Percentiles rank a stretch among this genome's conserved stretches.
phyloP scores from a whole-genome alignment of 2,329 filamentous ascomycete genomes.

The Thelonectria discophora region DNA sequence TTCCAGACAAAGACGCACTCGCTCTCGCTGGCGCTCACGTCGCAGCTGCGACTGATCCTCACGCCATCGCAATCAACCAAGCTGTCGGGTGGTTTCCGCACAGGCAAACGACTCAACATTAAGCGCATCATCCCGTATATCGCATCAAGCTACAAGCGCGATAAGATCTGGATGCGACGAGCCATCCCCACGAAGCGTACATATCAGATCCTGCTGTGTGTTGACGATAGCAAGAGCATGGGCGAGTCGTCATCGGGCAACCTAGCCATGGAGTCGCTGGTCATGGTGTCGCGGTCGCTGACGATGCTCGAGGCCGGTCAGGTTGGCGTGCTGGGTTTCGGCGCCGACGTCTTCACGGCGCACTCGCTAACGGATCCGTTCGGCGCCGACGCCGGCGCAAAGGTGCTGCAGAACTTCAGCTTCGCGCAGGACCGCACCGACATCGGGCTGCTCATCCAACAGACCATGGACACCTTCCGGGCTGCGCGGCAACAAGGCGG shows the following conservation, averaged over 20 bases:
- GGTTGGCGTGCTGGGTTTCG: slow-evolving; percentile 91
- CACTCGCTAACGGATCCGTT: slow-evolving; percentile 88
- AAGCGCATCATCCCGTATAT: slow-evolving; percentile 99
- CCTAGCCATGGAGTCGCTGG: slow-evolving; percentile 92
- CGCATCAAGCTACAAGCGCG: slow-evolving; percentile 95
- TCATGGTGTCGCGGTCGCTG: slow-evolving; percentile 86
- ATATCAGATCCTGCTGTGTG: slow-evolving; percentile 97
- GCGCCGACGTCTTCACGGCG: slow-evolving; percentile 81
- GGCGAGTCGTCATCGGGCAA: slow-evolving; percentile 78
- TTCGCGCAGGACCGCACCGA: slow-evolving; percentile 90
- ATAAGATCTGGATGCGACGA: slow-evolving; percentile 99
- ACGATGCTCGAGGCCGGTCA: slow-evolving; percentile 95
- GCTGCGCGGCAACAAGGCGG: slow-evolving; percentile 72
- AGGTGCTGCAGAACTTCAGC: slow-evolving; percentile 83
- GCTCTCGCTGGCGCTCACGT: slow-evolving; percentile 88
- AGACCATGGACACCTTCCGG: slow-evolving; percentile 83
- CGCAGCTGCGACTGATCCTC: slow-evolving; percentile 94
- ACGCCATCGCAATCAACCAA: slow-evolving; percentile 95
- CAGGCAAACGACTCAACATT: slow-evolving; percentile 97
- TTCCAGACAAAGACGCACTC: slow-evolving; percentile 87
- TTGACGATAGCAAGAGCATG: slow-evolving; percentile 97
- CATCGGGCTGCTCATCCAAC: slow-evolving; percentile 78
- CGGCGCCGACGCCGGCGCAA: slow-evolving; percentile 77
- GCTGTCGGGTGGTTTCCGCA: slow-evolving; percentile 94
- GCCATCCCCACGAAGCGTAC: slow-evolving; percentile 89